A percentile compares a stretch with the other conserved stretches of the same genome.
phyloP scores from a whole-genome alignment of 129 eudicot species.

The Escallonia herrerae region DNA sequence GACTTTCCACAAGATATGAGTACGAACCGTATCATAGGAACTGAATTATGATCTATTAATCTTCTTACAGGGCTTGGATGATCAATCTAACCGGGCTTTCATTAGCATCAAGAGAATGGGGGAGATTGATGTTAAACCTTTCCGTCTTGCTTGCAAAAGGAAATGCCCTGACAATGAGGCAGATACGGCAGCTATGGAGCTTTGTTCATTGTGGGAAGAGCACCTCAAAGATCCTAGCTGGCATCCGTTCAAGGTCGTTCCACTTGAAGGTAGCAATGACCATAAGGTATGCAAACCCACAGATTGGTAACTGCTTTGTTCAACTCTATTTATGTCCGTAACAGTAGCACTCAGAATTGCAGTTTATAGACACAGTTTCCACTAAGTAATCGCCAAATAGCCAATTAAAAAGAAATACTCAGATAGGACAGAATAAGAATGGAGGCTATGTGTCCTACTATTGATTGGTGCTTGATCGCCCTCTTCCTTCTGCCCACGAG shows the following conservation, averaged over 20 bases:
- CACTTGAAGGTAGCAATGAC: slow-evolving; percentile 5
- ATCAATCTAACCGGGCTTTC: slow-evolving; percentile 11
- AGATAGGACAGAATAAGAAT: no score
- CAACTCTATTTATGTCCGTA: no score
- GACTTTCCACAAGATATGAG: no score
- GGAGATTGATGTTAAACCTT: slow-evolving; percentile 42
- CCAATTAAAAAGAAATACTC: no score
- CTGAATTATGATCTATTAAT: no score
- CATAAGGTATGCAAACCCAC: slow-evolving; percentile 18
- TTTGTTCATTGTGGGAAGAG: slow-evolving; percentile 44
- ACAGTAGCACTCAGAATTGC: no score
- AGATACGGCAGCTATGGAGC: slow-evolving; percentile 33
- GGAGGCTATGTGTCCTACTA: no score
- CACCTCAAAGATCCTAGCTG: slow-evolving; percentile 62
- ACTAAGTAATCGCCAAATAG: no score
- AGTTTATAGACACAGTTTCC: no score
- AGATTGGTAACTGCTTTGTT: background rate
- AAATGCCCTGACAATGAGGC: slow-evolving; percentile 39
- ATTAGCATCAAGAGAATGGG: slow-evolving; percentile 80
- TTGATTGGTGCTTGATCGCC: no score
- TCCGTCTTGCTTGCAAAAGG: slow-evolving; percentile 34
- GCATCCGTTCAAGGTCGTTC: slow-evolving; percentile 72
- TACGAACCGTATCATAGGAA: no score
- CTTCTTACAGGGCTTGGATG: slow-evolving; percentile 33
- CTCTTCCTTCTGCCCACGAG: no score